Evolutionary conservation across 129 eudicot species (phyloP).

Genomic region (Helichrysum umbraculigerum): DNA sequence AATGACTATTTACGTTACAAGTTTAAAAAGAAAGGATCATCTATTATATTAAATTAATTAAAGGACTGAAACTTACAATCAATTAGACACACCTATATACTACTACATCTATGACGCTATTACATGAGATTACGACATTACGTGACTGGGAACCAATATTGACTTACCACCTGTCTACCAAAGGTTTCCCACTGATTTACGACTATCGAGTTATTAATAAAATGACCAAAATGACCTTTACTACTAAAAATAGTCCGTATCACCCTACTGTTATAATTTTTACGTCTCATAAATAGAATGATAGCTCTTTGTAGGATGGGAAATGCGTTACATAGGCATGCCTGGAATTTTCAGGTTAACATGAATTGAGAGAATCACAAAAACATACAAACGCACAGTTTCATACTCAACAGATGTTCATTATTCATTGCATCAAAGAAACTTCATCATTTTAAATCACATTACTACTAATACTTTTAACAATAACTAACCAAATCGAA

Average conservation of each 20-base stretch:
- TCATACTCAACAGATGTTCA: slow-evolving; percentile 20
- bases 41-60: too few relatives aligned
- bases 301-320: too few relatives aligned
- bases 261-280: too few relatives aligned
- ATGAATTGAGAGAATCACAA: slow-evolving; percentile 2
- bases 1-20: too few relatives aligned
- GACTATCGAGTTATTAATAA: not conserved
- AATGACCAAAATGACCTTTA: not conserved
- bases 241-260: not conserved
- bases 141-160: not conserved
- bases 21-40: too few relatives aligned
- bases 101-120: not conserved
- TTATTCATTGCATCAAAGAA: slow-evolving; percentile 1
- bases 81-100: not conserved
- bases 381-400: slow-evolving; percentile 6
- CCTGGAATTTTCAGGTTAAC: not conserved
- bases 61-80: too few relatives aligned
- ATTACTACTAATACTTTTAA: slow-evolving; percentile 13
- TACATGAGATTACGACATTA: not conserved
- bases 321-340: not conserved
- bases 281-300: too few relatives aligned
- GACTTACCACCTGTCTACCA: not conserved
- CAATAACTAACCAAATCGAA: slow-evolving; percentile 6
- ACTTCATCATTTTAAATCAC: slow-evolving; percentile 11
- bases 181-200: not conserved